phyloP scores from a whole-genome alignment of 1,139 yeast species.

The Lodderomyces beijingensis region DNA sequence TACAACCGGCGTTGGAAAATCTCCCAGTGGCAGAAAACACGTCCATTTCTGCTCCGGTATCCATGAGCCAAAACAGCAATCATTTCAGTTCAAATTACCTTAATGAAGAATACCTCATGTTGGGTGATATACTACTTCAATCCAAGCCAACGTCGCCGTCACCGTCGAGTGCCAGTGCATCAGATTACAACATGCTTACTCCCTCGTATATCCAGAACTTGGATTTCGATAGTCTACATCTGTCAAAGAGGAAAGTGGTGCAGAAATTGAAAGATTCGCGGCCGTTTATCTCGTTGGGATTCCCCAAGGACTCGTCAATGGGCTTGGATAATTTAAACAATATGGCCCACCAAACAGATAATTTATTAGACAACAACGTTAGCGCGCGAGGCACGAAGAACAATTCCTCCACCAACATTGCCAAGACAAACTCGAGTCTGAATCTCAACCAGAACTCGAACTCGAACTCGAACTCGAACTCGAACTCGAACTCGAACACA shows the following conservation, averaged over 20 bases:
- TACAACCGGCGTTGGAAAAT: slow-evolving; percentile 5
- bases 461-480: not conserved
- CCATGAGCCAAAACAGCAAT: slow-evolving; percentile 3
- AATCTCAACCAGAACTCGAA: not conserved
- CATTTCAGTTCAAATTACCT: slow-evolving; percentile 31
- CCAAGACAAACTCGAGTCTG: not conserved
- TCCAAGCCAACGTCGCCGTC: slow-evolving; percentile 53
- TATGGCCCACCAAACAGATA: slow-evolving; percentile 13
- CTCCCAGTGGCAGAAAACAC: slow-evolving; percentile 1
- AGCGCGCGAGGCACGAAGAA: slow-evolving; percentile 3
- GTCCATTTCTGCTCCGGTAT: not conserved
- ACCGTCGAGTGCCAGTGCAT: slow-evolving; percentile 28
- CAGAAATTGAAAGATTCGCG: slow-evolving; percentile 28
- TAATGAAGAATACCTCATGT: slow-evolving; percentile 56
- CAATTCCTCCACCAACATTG: too few relatives aligned
- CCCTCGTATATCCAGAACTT: slow-evolving; percentile 12
- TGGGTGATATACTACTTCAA: slow-evolving; percentile 50
- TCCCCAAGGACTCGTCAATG: slow-evolving; percentile 14
- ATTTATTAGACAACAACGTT: slow-evolving; percentile 14
- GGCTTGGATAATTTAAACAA: slow-evolving; percentile 11
- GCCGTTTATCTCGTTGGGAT: slow-evolving; percentile 43
- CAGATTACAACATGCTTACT: slow-evolving; percentile 19
- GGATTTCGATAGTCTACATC: slow-evolving; percentile 10
- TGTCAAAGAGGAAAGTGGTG: slow-evolving; percentile 15
- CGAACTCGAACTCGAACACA: slow-evolving; percentile 1